Evolutionary conservation across 169 alveolate genomes (phyloP).

Genomic region (Perkinsus chesapeaki): DNA sequence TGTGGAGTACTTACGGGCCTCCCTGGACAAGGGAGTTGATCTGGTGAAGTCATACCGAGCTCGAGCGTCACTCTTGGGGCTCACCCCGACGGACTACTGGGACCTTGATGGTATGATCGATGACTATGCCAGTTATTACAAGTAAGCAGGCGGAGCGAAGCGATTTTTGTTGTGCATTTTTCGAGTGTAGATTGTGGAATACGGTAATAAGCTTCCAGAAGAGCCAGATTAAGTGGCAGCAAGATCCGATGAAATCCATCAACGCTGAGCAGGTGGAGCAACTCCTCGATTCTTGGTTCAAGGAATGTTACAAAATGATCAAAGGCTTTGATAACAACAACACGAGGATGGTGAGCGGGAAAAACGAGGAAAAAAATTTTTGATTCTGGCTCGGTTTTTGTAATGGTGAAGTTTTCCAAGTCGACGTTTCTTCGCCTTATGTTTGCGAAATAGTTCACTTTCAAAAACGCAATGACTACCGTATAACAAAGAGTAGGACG

Average conservation of each 20-base stretch:
- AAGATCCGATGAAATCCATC: constrained; percentile 24
- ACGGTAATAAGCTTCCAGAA: constrained; percentile 36
- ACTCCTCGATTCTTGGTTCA: constrained; percentile 29
- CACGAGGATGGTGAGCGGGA: neutral
- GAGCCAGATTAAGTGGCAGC: constrained; percentile 19
- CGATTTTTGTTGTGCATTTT: neutral
- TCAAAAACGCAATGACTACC: no score
- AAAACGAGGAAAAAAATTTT: neutral
- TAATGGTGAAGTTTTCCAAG: no score
- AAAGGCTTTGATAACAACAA: neutral
- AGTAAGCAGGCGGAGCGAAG: neutral
- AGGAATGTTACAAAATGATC: constrained; percentile 8
- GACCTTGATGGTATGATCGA: constrained; percentile 42
- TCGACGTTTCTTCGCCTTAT: neutral
- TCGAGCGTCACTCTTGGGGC: neutral
- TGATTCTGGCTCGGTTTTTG: neutral
- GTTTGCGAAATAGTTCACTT: no score
- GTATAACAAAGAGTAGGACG: no score
- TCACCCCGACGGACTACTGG: constrained; percentile 19
- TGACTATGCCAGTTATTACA: constrained; percentile 30
- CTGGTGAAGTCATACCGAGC: neutral
- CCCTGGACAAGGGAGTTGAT: neutral
- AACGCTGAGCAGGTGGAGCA: constrained; percentile 26
- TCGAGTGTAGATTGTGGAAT: constrained; percentile 23
- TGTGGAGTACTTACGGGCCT: neutral